Evolutionary conservation across 139 green algal genomes (phyloP).

Genomic region (Dunaliella primolecta): DNA sequence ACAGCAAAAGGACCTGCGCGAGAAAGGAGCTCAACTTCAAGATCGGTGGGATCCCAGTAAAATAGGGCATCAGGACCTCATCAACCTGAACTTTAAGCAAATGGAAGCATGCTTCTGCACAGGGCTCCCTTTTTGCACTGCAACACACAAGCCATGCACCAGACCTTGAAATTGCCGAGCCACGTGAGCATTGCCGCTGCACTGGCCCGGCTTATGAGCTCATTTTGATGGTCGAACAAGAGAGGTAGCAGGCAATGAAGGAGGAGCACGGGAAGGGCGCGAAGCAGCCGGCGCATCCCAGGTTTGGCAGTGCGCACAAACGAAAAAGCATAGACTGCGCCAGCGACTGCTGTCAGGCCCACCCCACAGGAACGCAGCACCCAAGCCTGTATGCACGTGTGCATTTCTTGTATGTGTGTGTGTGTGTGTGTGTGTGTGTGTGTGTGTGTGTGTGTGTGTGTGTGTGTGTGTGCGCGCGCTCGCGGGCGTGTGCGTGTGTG

Average conservation of each 20-base stretch:
- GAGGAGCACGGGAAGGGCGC: background rate
- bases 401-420: background rate
- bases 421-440: background rate
- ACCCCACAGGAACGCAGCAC: background rate
- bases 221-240: background rate
- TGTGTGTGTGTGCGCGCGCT: background rate
- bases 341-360: background rate
- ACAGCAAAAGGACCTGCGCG: conserved; percentile 4
- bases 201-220: conserved; percentile 13
- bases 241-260: background rate
- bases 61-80: background rate
- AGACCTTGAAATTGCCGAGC: conserved; percentile 31
- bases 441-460: background rate
- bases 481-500: background rate
- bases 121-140: background rate
- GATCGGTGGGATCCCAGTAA: background rate
- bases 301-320: background rate
- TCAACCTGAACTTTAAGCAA: background rate
- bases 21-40: background rate
- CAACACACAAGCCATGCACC: background rate
- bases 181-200: conserved; percentile 26
- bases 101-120: background rate
- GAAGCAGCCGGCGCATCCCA: background rate
- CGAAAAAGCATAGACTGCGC: background rate
- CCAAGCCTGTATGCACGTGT: background rate